Evolutionary conservation across 306 rosid species (phyloP).

Genomic region (Castanospermum australe): DNA sequence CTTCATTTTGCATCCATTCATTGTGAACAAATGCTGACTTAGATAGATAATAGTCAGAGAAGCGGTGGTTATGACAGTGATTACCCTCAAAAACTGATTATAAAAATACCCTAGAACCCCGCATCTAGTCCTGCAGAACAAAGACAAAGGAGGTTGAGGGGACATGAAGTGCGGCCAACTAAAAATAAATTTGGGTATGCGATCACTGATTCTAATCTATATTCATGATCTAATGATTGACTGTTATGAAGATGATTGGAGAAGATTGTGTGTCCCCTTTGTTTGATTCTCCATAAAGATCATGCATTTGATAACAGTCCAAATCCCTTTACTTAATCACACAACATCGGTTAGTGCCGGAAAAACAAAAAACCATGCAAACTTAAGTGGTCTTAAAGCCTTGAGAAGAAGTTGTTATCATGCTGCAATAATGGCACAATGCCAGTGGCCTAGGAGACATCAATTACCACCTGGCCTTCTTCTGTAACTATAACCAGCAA

Average conservation of each 20-base stretch:
- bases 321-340: background rate
- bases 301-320: background rate
- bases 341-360: background rate
- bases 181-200: background rate
- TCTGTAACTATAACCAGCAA: background rate
- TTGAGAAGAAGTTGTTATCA: background rate
- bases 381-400: background rate
- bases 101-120: background rate
- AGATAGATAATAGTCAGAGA: background rate
- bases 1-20: background rate
- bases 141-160: background rate
- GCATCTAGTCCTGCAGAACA: background rate
- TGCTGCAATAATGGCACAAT: background rate
- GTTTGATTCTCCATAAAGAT: background rate
- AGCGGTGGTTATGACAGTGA: background rate
- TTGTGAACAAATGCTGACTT: background rate
- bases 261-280: constrained; percentile 4
- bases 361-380: background rate
- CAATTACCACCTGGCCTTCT: background rate
- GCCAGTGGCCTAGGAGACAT: background rate
- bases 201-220: constrained; percentile 5
- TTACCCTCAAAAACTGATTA: background rate
- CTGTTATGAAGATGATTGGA: constrained; percentile 2
- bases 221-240: constrained; percentile 18
- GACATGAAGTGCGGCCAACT: background rate